phyloP scores from a whole-genome alignment of 129 eudicot species.

The Pseudognaphalium luteoalbum region DNA sequence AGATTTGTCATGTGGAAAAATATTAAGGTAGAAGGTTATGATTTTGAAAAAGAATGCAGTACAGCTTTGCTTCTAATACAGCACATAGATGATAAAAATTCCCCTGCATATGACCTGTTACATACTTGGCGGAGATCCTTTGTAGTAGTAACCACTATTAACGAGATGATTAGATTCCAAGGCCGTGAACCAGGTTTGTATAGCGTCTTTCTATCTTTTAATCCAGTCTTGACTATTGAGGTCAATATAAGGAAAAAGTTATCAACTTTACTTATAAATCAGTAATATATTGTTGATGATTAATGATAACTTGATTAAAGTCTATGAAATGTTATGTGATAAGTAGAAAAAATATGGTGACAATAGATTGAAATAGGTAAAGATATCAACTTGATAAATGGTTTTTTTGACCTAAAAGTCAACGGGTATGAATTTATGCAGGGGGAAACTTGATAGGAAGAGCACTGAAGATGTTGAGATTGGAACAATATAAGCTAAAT shows the following conservation, averaged over 20 bases:
- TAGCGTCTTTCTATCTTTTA: background rate
- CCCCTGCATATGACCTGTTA: background rate
- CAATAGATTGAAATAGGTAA: background rate
- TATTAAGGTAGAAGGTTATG: background rate
- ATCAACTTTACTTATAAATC: background rate
- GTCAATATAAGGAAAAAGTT: background rate
- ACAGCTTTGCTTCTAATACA: background rate
- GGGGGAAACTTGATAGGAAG: background rate
- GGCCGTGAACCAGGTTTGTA: slow-evolving; percentile 7
- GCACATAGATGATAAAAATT: background rate
- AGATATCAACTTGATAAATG: background rate
- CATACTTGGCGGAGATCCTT: too few relatives aligned
- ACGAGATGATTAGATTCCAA: background rate
- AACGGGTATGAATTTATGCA: background rate
- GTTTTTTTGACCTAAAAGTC: background rate
- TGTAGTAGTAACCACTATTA: background rate
- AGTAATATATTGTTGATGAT: background rate
- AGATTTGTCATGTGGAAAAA: background rate
- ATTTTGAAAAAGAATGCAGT: background rate
- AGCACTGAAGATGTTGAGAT: background rate
- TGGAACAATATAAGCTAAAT: background rate
- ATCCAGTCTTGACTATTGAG: background rate
- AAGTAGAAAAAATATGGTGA: background rate
- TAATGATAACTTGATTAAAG: background rate
- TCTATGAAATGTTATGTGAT: background rate